Evolutionary conservation across 768 basidiomycete genomes (phyloP).

Genomic region (Suillus alpinus): DNA sequence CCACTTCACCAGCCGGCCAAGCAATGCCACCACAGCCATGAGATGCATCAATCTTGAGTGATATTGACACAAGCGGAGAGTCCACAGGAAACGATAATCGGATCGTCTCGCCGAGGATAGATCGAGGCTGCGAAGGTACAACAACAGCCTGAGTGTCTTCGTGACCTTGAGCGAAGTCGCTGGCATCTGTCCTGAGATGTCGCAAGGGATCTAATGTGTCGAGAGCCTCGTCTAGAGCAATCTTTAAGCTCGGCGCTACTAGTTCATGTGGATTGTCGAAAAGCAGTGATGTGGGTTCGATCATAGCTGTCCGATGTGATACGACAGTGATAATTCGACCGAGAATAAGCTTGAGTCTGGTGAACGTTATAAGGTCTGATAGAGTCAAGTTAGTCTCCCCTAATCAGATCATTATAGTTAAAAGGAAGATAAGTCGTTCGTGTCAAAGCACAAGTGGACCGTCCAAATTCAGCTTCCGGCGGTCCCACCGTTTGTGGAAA

Average conservation of each 20-base stretch:
- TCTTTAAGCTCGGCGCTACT: conserved; percentile 16
- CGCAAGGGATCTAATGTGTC: conserved; percentile 59
- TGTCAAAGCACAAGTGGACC: too few species aligned
- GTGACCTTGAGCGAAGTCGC: conserved; percentile 22
- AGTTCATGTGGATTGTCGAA: conserved; percentile 12
- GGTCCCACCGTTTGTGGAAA: not conserved
- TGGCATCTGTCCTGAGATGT: conserved; percentile 48
- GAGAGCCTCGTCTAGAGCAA: conserved; percentile 52
- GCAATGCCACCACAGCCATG: conserved; percentile 91
- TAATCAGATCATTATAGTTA: too few species aligned
- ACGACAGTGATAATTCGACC: too few species aligned
- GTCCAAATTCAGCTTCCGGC: not conserved
- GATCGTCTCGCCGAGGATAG: conserved; percentile 46
- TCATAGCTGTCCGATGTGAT: conserved; percentile 5
- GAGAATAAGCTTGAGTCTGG: not conserved
- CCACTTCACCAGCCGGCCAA: conserved; percentile 90
- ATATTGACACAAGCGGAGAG: conserved; percentile 24
- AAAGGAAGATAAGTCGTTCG: too few species aligned
- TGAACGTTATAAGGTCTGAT: not conserved
- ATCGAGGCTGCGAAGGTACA: conserved; percentile 54
- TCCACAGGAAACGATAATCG: conserved; percentile 37
- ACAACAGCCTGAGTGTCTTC: conserved; percentile 24
- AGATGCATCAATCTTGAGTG: conserved; percentile 68
- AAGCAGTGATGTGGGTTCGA: not conserved
- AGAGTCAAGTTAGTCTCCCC: not conserved